Evolutionary conservation across 306 rosid species (phyloP), one percentile per base, ranked within the genome.

Genomic region (Acacia confusa): DNA sequence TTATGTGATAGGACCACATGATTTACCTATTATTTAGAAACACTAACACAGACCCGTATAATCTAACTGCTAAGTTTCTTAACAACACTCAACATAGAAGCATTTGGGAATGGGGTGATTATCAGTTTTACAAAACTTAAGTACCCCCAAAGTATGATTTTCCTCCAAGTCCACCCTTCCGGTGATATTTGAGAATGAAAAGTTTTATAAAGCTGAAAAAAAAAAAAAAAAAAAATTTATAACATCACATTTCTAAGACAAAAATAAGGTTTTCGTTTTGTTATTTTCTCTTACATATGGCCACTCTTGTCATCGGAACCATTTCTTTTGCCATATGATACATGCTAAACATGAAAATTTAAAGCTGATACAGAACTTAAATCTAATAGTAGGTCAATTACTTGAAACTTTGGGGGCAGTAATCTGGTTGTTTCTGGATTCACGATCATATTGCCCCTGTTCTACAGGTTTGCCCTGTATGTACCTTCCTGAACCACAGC

Each of bases 401-500:
- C 87, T 71, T 70, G 86, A 81, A 91, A 92, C 92, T 95, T 95
- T 93, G 36, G 99, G 96, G 81, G 90, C 50, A 9, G 88, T 78
- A 66, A 58, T 67, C 72, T 89, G 90, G 82, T 74, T 87, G 82
- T 88, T 87, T 78, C 80, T 83, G 75, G 98, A 80, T 74, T 92
- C 99, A 45, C 74, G 85, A 53, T 83, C 94, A 70, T 86, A 81
- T 79, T 93, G 97, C 88, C 90, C 90, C 87, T 85, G 87, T 25
- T 86, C 94, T 61, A 87, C 86, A 85, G 90, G 80, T 40, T 82
- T 90, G 78, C 98, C 90, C 82, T 94, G 90, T 58, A 84, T 83
- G 69, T 88, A 89, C 88, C 98, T 89, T 83, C 98, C 97, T 22
- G 98, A 95, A 83, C 90, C 94, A 84, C 99, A 93, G 71, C 90